phyloP scores from a whole-genome alignment of 202 grass and related monocot species.

The Digitaria exilis region DNA sequence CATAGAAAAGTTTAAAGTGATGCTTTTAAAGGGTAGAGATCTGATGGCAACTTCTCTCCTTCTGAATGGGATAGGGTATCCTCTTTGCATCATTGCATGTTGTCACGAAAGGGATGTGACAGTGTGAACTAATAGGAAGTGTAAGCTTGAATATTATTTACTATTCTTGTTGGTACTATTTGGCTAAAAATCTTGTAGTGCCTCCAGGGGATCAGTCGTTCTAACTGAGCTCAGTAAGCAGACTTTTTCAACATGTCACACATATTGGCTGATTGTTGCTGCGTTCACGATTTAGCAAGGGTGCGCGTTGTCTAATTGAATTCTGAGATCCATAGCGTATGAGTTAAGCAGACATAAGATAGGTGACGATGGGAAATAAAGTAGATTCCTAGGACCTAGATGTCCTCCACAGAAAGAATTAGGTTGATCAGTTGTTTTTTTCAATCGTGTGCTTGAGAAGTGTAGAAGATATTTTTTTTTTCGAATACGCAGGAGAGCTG shows the following conservation, averaged over 20 bases:
- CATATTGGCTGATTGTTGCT: background rate
- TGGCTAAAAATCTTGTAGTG: background rate
- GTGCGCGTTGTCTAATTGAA: background rate
- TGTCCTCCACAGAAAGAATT: background rate
- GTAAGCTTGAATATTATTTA: constrained; percentile 18
- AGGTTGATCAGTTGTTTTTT: background rate
- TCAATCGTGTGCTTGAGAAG: constrained; percentile 9
- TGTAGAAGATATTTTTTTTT: background rate
- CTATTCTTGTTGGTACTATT: background rate
- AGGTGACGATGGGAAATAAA: constrained; percentile 19
- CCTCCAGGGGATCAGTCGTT: background rate
- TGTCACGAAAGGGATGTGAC: constrained; percentile 13
- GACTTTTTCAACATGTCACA: background rate
- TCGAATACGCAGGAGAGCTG: no score
- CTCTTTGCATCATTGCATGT: background rate
- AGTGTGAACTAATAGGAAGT: background rate
- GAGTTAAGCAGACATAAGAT: background rate
- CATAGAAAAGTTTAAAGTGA: no score
- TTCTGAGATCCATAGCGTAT: background rate
- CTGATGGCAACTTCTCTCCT: constrained; percentile 35
- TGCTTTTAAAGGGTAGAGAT: no score
- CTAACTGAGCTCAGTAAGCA: background rate
- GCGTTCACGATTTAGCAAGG: background rate
- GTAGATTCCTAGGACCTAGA: background rate
- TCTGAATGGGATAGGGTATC: constrained; percentile 32